Base-by-base conservation (phyloP, 139 green algal species). In the Coelastrella sp. region DNA sequence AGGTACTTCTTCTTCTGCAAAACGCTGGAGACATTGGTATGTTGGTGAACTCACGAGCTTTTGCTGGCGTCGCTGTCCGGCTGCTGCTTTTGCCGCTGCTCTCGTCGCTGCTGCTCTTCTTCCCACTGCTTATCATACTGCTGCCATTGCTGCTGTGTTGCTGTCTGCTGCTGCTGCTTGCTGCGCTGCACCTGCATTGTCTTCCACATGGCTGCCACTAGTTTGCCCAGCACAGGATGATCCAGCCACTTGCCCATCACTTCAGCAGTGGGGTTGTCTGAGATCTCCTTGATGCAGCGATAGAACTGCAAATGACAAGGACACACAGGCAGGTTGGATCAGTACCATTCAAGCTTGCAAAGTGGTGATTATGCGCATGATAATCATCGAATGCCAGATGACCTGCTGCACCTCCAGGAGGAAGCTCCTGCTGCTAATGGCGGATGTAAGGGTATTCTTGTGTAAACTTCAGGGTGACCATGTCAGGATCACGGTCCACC, bases 241-340 rank as follows among this genome's bases (percentile, higher is more conserved):
- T 88, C 84, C 68, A 90, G 41, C 89, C 89, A 92, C 34, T 86
- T 85, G 23, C n/a, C 9, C 79, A 92, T 84, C 6, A 81, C 63
- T 38, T 85, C 86, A 25, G 79, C 27, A 6, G 64, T 81, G 2
- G 86, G 84, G 53, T 62, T 84, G 60, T 87, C 76, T 8, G 57
- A 75, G 74, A 92, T 90, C 81, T 92, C 89, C 74, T 76, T 81
- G 41, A 92, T 89, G n/a, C 72, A 78, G n/a, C 83, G 68, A 69
- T 81, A 92, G 60, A 90, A 92, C 86, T 91, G 81, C 66, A 74
- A 53, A 13, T 27, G 13, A 41, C 1, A 2, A 19, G 6, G 32
- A 27, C 66, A 74, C 34, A 30, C 1, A 40, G 9, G 62, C 8
- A 15, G 3, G 27, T 19, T 1, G n/a, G 6, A 69, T 0, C 27